Conservation (phyloP, 192 early-diverging fungal species). For the Linderina pennispora region DNA sequence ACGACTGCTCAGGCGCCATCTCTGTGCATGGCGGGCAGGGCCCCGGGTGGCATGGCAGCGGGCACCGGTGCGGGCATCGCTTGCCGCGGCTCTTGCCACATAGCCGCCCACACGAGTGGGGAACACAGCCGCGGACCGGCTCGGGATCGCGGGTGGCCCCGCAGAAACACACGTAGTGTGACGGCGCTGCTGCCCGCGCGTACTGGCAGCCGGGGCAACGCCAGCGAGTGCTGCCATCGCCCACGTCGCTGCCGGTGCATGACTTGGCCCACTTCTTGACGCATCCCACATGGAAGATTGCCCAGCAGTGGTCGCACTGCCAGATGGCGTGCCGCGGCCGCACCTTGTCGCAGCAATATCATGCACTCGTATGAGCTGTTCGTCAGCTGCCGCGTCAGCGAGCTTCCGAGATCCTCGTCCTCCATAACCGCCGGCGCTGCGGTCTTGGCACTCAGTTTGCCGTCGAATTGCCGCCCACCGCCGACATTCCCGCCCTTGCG, state of each 20-base stretch:
- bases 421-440: no score
- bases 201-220: slow-evolving; percentile 92
- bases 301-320: slow-evolving; percentile 84
- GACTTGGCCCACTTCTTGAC: slow-evolving; percentile 73
- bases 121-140: slow-evolving; percentile 54
- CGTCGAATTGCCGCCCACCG: slow-evolving; percentile 33
- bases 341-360: slow-evolving; percentile 90
- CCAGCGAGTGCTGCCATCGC: slow-evolving; percentile 47
- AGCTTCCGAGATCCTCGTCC: slow-evolving; percentile 57
- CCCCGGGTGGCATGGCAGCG: slow-evolving; percentile 85
- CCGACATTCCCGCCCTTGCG: slow-evolving; percentile 8
- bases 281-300: slow-evolving; percentile 87
- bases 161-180: slow-evolving; percentile 84
- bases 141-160: slow-evolving; percentile 70
- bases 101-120: slow-evolving; percentile 80
- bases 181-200: slow-evolving; percentile 56
- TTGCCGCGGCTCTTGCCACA: slow-evolving; percentile 56
- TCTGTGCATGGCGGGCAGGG: slow-evolving; percentile 89
- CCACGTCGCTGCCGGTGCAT: slow-evolving; percentile 28
- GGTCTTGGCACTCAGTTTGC: slow-evolving; percentile 12
- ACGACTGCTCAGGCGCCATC: slow-evolving; percentile 65
- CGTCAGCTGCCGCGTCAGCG: slow-evolving; percentile 59
- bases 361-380: slow-evolving; percentile 87
- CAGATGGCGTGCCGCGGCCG: slow-evolving; percentile 66
- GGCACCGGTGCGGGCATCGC: slow-evolving; percentile 73